A percentile compares a stretch with the other conserved stretches of the same genome.
Evolutionary conservation across 2,329 filamentous ascomycete species (phyloP).

Genomic region (Coniochaeta ligniaria): DNA sequence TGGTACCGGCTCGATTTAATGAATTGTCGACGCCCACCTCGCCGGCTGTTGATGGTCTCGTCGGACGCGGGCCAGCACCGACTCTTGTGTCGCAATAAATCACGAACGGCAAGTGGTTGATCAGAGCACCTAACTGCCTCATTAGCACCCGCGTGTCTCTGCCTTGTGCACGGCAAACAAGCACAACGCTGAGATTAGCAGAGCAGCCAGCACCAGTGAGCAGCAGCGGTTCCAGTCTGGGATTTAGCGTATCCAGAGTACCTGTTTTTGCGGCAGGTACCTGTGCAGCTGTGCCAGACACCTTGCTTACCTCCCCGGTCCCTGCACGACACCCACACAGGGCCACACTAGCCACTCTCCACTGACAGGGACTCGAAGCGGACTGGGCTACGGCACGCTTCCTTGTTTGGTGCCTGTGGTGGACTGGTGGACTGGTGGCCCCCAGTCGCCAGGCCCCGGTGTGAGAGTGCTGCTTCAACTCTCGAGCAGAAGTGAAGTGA

Average conservation of each 20-base stretch:
- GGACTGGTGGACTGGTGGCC: neutral
- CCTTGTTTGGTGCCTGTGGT: neutral
- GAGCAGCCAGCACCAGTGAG: neutral
- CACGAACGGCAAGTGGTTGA: neutral
- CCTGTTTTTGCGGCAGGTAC: conserved; percentile 1
- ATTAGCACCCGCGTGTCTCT: neutral
- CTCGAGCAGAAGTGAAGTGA: neutral
- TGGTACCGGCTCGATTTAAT: neutral
- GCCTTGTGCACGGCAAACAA: neutral
- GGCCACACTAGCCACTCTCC: neutral
- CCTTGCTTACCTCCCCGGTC: conserved; percentile 2
- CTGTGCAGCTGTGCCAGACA: neutral
- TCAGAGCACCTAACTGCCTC: neutral
- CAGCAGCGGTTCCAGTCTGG: neutral
- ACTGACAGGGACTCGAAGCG: neutral
- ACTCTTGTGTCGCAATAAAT: neutral
- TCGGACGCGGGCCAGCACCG: neutral
- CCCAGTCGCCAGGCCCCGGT: neutral
- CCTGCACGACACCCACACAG: conserved; percentile 1
- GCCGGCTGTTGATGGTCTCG: neutral
- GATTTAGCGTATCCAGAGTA: neutral
- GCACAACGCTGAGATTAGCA: neutral
- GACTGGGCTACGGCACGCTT: neutral
- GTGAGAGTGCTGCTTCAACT: neutral
- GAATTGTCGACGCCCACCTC: neutral